Evolutionary conservation across 1,284 basidiomycete species (phyloP).

Genomic region (Ceratobasidium sp.): DNA sequence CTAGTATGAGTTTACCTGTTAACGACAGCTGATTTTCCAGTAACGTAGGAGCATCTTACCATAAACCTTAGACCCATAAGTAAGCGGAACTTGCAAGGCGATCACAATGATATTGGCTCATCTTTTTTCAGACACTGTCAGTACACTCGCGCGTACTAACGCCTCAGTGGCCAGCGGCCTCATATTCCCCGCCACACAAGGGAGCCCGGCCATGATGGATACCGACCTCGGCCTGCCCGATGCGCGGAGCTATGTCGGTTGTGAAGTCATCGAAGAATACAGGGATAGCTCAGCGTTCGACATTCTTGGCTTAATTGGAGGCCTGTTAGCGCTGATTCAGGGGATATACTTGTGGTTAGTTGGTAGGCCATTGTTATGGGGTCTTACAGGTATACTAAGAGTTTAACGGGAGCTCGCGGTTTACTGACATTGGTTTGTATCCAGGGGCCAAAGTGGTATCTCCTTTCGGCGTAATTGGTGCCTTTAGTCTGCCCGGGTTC

Average conservation of each 20-base stretch:
- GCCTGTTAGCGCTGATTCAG: conserved; percentile 14
- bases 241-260: conserved; percentile 20
- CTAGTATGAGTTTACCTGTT: not conserved
- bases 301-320: conserved; percentile 28
- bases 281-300: conserved; percentile 15
- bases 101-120: not conserved
- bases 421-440: too few relatives aligned
- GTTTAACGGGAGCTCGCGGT: not conserved
- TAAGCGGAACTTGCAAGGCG: not conserved
- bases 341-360: conserved; percentile 19
- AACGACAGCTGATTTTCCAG: too few relatives aligned
- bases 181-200: conserved; percentile 16
- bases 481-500: not conserved
- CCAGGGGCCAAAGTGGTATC: conserved; percentile 11
- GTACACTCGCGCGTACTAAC: not conserved
- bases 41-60: conserved; percentile 8
- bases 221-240: conserved; percentile 4
- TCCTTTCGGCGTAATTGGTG: conserved; percentile 14
- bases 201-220: conserved; percentile 10
- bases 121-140: not conserved
- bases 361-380: conserved; percentile 11
- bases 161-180: conserved; percentile 10
- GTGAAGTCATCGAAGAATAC: conserved; percentile 38
- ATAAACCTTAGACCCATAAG: conserved; percentile 3
- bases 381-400: not conserved